A percentile compares a stretch with the other conserved stretches of the same genome.
These are phyloP conservation scores for Lotmaria passim DNA, from an alignment of 208 protist genomes.

Conservation along the genomic window DNA sequence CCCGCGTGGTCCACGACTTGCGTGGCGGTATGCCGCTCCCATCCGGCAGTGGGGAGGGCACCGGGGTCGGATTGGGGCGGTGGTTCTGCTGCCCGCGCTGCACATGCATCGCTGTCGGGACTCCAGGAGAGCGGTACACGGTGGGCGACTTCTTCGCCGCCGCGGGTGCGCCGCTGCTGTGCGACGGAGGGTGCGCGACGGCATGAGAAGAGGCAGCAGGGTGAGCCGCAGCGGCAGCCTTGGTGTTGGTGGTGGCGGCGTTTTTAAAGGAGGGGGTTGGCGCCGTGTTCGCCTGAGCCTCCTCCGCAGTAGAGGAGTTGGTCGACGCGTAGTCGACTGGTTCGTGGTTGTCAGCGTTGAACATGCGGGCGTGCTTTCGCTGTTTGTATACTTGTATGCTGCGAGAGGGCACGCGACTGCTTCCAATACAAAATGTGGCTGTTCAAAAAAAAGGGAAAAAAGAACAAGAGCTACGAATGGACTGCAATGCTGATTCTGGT, in stretches of 20 bases:
- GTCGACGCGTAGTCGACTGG: conserved; percentile 6
- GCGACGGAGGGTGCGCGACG: neutral
- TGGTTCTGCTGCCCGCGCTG: neutral
- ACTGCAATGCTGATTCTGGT: too few relatives aligned
- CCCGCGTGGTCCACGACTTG: conserved; percentile 4
- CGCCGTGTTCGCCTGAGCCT: neutral
- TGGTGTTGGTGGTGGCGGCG: conserved; percentile 5
- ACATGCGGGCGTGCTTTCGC: neutral
- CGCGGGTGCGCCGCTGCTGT: neutral
- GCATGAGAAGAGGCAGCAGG: neutral
- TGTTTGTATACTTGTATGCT: neutral
- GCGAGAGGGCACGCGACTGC: too few relatives aligned
- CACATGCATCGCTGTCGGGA: conserved; percentile 7
- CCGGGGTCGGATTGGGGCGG: neutral
- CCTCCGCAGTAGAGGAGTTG: conserved; percentile 10
- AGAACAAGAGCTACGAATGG: too few relatives aligned
- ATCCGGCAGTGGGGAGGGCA: neutral
- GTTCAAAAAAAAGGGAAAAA: too few relatives aligned
- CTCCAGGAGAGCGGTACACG: conserved; percentile 6
- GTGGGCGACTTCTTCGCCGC: conserved; percentile 9
- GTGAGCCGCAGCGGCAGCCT: neutral
- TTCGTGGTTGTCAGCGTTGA: neutral
- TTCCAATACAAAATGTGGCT: too few relatives aligned
- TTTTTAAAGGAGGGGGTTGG: neutral
- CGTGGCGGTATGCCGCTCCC: neutral